Base-by-base conservation (phyloP, 805 yeast genomes). In the Barnettozyma sp. region DNA sequence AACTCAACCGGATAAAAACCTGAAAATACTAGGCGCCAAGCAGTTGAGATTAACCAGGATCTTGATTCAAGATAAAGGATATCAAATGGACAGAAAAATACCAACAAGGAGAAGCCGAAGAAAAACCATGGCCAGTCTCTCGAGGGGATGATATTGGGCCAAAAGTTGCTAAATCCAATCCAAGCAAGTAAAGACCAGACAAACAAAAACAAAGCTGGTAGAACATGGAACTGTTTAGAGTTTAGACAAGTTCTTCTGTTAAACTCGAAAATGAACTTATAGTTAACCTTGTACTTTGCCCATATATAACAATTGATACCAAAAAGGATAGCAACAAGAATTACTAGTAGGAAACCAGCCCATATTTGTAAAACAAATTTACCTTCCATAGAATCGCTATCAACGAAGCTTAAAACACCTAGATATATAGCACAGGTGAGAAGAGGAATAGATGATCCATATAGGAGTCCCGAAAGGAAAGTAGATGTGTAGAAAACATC, bases 1-100 rank as follows among this genome's bases (percentile, higher is more conserved):
- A 92, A 92, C 60, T 90, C 97, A 36, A 92, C 97, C 0, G 97
- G 96, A 51, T 81, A 92, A 27, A 87, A 65, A 0, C 97, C 97
- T 2, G 95, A 82, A 8, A 83, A 65, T 0, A 80, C 22, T 33
- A 92, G 62, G 50, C 98, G 68, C 68, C 88, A 73, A 1, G 78
- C 38, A 0, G 94, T 78, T 11, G 78, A 60, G 14, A 80, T 63
- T 3, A 90, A 49, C 97, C 97, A 92, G 39, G 68, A 68, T 45
- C 97, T 69, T 8, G 94, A 70, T n/a, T 72, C 59, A 24, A 71
- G 66, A 48, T 65, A 78, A 27, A 77, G 58, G 3, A 71, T 63
- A 33, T 69, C 65, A 8, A 78, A 64, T 1, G 96, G 96, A 58
- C 78, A 64, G 14, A 80, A 54, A 13, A 83, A 54, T 0, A 76